These are phyloP conservation scores for Paramecium sonneborni DNA, from an alignment of 73 alveolate genomes.

Conservation along the genomic window DNA sequence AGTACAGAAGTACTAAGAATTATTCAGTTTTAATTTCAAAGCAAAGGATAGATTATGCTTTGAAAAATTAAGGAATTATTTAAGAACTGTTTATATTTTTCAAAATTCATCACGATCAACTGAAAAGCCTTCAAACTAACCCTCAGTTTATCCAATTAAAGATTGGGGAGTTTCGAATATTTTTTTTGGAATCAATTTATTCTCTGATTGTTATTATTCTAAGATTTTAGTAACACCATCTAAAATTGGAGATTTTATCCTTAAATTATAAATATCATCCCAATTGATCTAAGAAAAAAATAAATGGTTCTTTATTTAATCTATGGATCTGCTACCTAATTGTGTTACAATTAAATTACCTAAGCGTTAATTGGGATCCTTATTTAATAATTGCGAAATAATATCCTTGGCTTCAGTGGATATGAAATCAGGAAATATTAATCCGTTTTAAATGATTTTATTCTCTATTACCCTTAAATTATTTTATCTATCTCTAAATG, in stretches of 20 bases:
- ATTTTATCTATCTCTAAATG: conserved; percentile 1
- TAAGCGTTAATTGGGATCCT: conserved; percentile 7
- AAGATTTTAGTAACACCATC: not conserved
- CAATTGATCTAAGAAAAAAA: conserved; percentile 72
- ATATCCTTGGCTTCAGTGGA: conserved; percentile 32
- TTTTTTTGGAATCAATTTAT: not conserved
- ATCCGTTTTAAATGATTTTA: not conserved
- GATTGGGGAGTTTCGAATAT: conserved; percentile 43
- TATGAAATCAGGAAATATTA: not conserved
- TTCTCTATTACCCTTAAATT: conserved; percentile 23
- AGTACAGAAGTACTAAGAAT: no score
- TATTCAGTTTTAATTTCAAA: no score
- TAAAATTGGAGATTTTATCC: not conserved
- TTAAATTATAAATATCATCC: conserved; percentile 68
- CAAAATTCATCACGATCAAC: not conserved
- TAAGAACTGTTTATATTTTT: not conserved
- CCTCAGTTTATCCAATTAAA: not conserved
- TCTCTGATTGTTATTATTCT: not conserved
- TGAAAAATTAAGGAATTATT: not conserved
- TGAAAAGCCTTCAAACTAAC: conserved; percentile 29
- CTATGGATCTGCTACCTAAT: conserved; percentile 42
- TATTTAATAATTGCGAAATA: not conserved
- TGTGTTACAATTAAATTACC: not conserved
- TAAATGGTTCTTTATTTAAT: conserved; percentile 71
- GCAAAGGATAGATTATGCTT: not conserved